These are phyloP conservation scores for Aristolochia contorta DNA, from an alignment of 164 flowering plant species.

Conservation along the genomic window DNA sequence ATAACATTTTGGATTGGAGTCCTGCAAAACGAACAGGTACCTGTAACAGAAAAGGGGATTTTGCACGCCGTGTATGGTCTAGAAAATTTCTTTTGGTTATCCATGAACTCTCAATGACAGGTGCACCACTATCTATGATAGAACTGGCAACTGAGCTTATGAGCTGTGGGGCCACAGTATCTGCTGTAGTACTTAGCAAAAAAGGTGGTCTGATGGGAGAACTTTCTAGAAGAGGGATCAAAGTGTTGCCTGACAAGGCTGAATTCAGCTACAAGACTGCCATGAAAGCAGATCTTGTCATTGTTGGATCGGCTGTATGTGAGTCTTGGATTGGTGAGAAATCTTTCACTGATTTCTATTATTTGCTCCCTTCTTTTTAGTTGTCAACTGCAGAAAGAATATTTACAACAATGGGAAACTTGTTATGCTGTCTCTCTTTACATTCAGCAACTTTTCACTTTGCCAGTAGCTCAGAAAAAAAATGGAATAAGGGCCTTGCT, in stretches of 20 bases:
- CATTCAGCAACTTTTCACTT: no score
- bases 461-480: no score
- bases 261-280: conserved; percentile 77
- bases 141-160: conserved; percentile 89
- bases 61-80: conserved; percentile 88
- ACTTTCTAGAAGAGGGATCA: conserved; percentile 76
- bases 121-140: conserved; percentile 96
- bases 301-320: conserved; percentile 98
- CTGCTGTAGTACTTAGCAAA: conserved; percentile 82
- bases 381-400: no score
- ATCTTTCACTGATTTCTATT: conserved; percentile 3
- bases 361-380: no score
- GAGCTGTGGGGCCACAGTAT: conserved; percentile 96
- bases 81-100: conserved; percentile 80
- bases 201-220: conserved; percentile 90
- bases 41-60: conserved; percentile 79
- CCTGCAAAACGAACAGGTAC: conserved; percentile 84
- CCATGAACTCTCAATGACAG: conserved; percentile 95
- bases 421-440: no score
- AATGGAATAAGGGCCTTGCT: no score
- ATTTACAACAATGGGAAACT: no score
- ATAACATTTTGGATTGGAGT: conserved; percentile 80
- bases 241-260: conserved; percentile 75
- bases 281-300: conserved; percentile 87
- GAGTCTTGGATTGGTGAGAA: conserved; percentile 92